Base-by-base conservation (phyloP, 106 monocot species). In the Xerophyta viscosa region DNA sequence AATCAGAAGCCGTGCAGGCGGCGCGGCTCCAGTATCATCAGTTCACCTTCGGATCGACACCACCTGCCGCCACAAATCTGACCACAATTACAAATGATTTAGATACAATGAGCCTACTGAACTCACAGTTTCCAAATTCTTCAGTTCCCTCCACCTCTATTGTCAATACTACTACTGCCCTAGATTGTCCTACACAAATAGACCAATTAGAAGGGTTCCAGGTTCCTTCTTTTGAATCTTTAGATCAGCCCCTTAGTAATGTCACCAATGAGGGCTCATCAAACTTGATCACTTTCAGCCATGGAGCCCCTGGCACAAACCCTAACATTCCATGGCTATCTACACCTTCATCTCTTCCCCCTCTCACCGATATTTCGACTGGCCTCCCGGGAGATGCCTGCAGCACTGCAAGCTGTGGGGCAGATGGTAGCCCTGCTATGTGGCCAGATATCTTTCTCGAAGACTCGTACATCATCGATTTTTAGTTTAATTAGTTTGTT, bases 381-480 rank as follows among this genome's bases (percentile, higher is more conserved):
- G 31, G 29, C 21, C 65, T 66, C 51, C 33, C 33, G 1, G 66
- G 50, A 1, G 71, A 72, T 52, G 65, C 60, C 10, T 61, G 66
- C 31, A 75, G 67, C 50, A 65, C 65, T 11, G 52, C 71, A 0
- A 71, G 71, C 20, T 71, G 31, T 15, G 63, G 58, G 18, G 52
- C 26, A n/a, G 57, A 11, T 27, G 50, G 39, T 20, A 17, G 57
- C 27, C 18, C 66, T 31, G 54, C 66, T 31, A 67, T 77, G 33
- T 87, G 87, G 87, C 82, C 87, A 7, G 87, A 87, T n/a, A 28
- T 87, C 29, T 56, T 82, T 20, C 55, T 68, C 29, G 82, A 87
- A 28, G 87, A 87, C 27, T 66, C 71, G 0, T 87, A 78, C 51
- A 68, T 81, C 24, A 37, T 44, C 14, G 87, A 87, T 37, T 82